Evolutionary conservation across 306 rosid genomes (phyloP), one percentile per base, ranked within the genome.

Genomic region (Fagus crenata): DNA sequence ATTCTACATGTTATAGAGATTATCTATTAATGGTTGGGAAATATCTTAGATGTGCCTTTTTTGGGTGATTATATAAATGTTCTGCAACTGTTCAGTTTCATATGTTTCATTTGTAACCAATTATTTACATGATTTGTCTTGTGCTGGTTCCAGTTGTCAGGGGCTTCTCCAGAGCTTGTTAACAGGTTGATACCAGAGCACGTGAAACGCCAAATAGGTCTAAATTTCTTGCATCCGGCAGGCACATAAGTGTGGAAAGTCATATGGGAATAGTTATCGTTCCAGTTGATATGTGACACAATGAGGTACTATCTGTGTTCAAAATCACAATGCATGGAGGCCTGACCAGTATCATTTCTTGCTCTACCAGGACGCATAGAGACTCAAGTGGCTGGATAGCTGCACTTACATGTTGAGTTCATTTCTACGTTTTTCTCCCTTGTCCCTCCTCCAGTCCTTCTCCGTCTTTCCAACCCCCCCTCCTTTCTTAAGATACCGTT

Each of bases 151-250:
- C 97, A 94, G 98, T 72, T 90, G 72, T 61, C 91, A 0, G 90
- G 96, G 39, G 87, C 97, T 14, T 89, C 98, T 54, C 90, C 95
- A 11, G 98, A 94, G 81, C 96, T 94, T 46, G 67, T 90, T 73
- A 86, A 88, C 65, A 90, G 77, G 93, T 88, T 94, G 86, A 86
- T 94, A 83, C 98, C 98, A 12, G 97, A 94, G 60, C 92, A 90
- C 36, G 85, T 86, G 89, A 92, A 94, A 89, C 89, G 97, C 68
- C 96, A 94, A 76, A 86, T 88, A 68, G 95, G 96, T 49, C 87
- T 77, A 67, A 86, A 86, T 61, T 80, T 89, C 81, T 75, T 43
- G 74, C 96, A 89, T 75, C 79, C 77, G 53, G 80, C 89, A 2
- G 95, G 89, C 78, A 84, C 96, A 41, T 92, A 79, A 82, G 81